Evolutionary conservation across 768 basidiomycete species (phyloP), one percentile per base, ranked within the genome.

Genomic region (Kondoa subrosea): DNA sequence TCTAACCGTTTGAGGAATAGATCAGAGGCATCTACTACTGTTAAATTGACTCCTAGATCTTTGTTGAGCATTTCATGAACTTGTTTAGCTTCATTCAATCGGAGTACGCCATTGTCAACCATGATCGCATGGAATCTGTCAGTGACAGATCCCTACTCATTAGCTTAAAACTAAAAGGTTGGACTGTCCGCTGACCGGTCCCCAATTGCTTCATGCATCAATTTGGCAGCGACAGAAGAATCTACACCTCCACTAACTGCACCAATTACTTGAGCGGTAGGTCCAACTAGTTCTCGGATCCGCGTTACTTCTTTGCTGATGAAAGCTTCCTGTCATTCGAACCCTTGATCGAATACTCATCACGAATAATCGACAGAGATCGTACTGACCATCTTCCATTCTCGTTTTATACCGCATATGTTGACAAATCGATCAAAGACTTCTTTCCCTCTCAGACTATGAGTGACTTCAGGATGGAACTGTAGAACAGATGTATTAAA

Each of bases 181-280:
- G 31, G 17, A 56, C 72, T 80, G 57, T 75, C 89, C 12, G 21
- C 40, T 8, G 21, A 50, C 90, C 93, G 83, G 77, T 96, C 91
- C 31, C 95, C 95, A 73, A 99, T 97, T 30, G 95, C 95, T 80
- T 96, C 92, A 73, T 97, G 92, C 95, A 99, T 99, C 69, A 99
- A 82, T 78, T 96, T 97, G 57, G 95, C 95, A 2, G 95, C 95
- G 17, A 99, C 95, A 0, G 91, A 91, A 71, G 91, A 93, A 76
- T 97, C 95, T 61, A 99, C 95, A 62, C 95, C 95, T 30, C 95
- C 95, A 70, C 87, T 89, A 63, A 97, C 93, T 16, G 95, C 95
- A 65, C 95, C 95, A 67, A 99, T 96, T 64, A 99, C 95, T 65
- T 91, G 91, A 34, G 92, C 93, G 73, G 84, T 90, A 1, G 85